Conservation (phyloP, 495 filamentous ascomycete genomes). For the Wilcoxina mikolae region DNA sequence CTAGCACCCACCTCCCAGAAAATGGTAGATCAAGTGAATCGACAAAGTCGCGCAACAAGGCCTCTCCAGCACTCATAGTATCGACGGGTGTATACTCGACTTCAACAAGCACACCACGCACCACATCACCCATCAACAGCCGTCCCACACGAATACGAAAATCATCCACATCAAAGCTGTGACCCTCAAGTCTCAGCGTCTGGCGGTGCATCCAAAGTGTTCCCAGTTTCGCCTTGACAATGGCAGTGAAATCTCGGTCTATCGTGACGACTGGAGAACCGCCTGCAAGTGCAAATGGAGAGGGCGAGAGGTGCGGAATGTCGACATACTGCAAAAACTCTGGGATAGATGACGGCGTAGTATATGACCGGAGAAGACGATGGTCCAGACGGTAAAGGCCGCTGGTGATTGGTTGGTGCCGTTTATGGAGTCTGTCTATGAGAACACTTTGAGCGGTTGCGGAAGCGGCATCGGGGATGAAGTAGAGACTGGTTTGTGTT, state of each 20-base stretch:
- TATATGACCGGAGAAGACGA: conserved; percentile 13
- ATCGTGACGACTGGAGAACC: conserved; percentile 19
- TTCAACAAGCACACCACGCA: conserved; percentile 26
- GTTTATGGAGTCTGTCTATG: conserved; percentile 19
- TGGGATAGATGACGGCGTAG: conserved; percentile 5
- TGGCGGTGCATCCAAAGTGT: conserved; percentile 21
- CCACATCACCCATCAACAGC: conserved; percentile 24
- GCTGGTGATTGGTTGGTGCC: conserved; percentile 19
- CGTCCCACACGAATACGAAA: conserved; percentile 21
- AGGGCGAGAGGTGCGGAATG: conserved; percentile 17
- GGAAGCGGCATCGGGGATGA: conserved; percentile 16
- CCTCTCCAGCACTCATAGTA: conserved; percentile 18
- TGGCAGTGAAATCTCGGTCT: conserved; percentile 21
- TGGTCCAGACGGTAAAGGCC: conserved; percentile 17
- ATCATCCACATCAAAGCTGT: conserved; percentile 23
- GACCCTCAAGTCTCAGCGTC: conserved; percentile 15
- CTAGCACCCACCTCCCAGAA: conserved; percentile 17
- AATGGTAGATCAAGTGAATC: conserved; percentile 16
- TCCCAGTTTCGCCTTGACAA: conserved; percentile 19
- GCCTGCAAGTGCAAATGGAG: conserved; percentile 16
- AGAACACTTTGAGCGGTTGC: conserved; percentile 12
- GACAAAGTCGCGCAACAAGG: conserved; percentile 22
- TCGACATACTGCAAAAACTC: conserved; percentile 24
- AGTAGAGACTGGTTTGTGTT: conserved; percentile 24
- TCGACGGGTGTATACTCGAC: conserved; percentile 26